These are phyloP conservation scores for Ophiognomonia clavigignenti-juglandacearum DNA, from an alignment of 2,329 filamentous ascomycete species.

Conservation along the genomic window DNA sequence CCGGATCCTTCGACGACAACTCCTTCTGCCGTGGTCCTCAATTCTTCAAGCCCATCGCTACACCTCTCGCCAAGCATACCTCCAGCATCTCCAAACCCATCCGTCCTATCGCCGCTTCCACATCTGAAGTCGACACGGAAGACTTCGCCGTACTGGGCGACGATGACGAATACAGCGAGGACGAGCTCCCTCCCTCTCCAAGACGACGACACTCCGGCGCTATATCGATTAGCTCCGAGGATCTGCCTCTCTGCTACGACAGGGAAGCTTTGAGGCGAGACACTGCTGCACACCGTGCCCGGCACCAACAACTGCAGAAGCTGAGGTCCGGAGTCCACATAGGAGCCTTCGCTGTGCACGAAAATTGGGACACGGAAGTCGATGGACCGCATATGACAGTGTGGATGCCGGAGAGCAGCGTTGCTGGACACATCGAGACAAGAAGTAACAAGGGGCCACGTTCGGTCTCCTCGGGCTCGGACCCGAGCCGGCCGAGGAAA, in stretches of 20 bases:
- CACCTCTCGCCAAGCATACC: constrained; percentile 9
- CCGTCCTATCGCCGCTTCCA: neutral
- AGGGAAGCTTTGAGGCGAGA: constrained; percentile 13
- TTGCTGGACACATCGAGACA: neutral
- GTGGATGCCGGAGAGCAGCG: constrained; percentile 9
- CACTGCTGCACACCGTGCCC: constrained; percentile 13
- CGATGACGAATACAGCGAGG: constrained; percentile 14
- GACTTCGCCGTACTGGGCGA: constrained; percentile 14
- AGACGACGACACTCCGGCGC: constrained; percentile 14
- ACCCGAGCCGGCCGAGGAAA: neutral
- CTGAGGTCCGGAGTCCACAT: neutral
- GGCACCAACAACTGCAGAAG: constrained; percentile 1
- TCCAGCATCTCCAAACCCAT: constrained; percentile 10
- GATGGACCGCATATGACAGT: constrained; percentile 13
- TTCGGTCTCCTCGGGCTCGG: neutral
- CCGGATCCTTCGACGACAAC: constrained; percentile 15
- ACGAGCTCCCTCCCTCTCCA: constrained; percentile 15
- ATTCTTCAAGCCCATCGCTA: constrained; percentile 14
- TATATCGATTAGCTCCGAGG: constrained; percentile 17
- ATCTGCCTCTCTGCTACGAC: constrained; percentile 14
- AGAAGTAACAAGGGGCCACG: constrained; percentile 5
- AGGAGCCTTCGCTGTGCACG: constrained; percentile 10
- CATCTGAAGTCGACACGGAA: neutral
- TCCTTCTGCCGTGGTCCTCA: constrained; percentile 11
- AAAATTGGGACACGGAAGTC: constrained; percentile 13